Base-by-base conservation (phyloP, 2,329 filamentous ascomycete genomes). In the Neonectria hederae region DNA sequence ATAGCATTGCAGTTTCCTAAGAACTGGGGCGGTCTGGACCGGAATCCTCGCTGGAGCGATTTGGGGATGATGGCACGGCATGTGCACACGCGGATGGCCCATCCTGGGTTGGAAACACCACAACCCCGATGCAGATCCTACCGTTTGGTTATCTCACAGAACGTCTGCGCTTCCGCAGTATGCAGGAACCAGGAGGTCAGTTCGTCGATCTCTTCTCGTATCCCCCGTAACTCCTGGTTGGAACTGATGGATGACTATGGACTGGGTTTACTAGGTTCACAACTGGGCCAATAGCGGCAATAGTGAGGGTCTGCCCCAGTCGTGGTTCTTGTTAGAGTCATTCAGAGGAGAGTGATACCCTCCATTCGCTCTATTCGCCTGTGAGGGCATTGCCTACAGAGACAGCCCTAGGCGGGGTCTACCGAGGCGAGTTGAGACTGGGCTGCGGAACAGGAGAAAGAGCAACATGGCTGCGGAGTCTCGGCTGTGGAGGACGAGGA, bases 51-150 rank as follows among this genome's bases (percentile, higher is more conserved):
- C 28, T 32, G 26, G 32, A n/a, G 38, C 7, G 40, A 45, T 48
- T 26, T 43, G 59, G 45, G 51, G 28, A 43, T 42, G 49, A 53
- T 45, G 26, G 45, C 24, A 55, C 49, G 26, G 24, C 35, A 30
- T 35, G 59, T 55, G 51, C 32, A 35, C 32, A 43, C 22, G 45
- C 43, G 17, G n/a, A n/a, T 24, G 49, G 52, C 24, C 38, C 13
- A 54, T 43, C 42, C 38, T 43, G 24, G 35, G 52, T 42, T 51
- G 49, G 52, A 61, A 28, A 42, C 26, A 26, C 14, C 43, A 22
- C 22, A 51, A 55, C 56, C 38, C 26, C 14, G 46, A 52, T n/a
- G 52, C 43, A 42, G 43, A 51, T 55, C 45, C 32, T 52, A 51
- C 45, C 35, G 6, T 21, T 56, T 51, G 26, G 52, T 38, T 49